Base-by-base conservation (phyloP, 2,329 filamentous ascomycete species). In the Ophiostoma triangulosporum region DNA sequence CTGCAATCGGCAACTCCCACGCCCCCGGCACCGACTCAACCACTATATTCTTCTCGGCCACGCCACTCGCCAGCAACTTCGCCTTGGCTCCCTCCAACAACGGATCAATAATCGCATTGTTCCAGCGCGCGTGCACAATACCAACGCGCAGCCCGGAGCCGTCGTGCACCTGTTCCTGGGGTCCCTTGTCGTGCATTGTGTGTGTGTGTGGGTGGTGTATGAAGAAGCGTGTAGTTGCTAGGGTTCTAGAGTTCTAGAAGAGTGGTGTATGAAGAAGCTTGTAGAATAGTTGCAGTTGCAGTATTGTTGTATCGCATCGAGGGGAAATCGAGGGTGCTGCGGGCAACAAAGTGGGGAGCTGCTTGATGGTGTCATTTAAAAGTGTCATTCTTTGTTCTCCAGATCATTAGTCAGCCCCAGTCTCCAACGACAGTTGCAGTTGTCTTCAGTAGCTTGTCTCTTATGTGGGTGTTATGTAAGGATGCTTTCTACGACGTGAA, bases 71-170 rank as follows among this genome's bases (percentile, higher is more conserved):
- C 32, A 84, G 72, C 54, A 98, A 81, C 65, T 84, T 84, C 62
- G 84, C 83, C 69, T 84, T 87, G 46, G 87, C 81, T 59, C 93
- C 93, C 51, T 78, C 74, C 57, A 98, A 77, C 54, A 98, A 81
- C 52, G 88, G 82, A 56, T 86, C 82, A 69, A 97, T 95, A 66
- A 98, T 88, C 60, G 77, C 78, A 60, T 76, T 77, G 73, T 98
- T 98, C 93, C 93, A 98, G 63, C 93, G 83, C 56, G 91, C 91
- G 72, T 97, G 93, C 56, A 98, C 80, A 65, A 98, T 97, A 65
- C 86, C 91, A 66, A 98, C 84, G 65, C 93, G 88, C 59, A 98
- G 80, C 64, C 73, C 75, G 63, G 80, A 80, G 68, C 86, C 85
- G 65, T 83, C 74, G 68, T 80, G 75, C 61, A 76, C 71, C 65